Evolutionary conservation across 2,329 filamentous ascomycete genomes (phyloP), one percentile per base, ranked within the genome.

Genomic region (Coniochaeta sp.): DNA sequence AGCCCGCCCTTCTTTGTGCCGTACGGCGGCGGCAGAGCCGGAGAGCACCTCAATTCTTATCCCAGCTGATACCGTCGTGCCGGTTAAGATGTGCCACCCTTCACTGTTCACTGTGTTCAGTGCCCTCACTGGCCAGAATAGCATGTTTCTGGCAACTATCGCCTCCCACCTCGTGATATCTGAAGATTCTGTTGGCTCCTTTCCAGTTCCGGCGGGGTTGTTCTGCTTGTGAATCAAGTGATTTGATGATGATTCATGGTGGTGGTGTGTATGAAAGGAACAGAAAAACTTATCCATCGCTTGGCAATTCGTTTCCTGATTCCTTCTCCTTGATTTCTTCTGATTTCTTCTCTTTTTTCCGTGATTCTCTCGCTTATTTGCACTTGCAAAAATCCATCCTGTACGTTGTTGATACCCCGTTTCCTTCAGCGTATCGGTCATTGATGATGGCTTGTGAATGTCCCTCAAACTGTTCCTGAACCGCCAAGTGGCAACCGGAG

Each of bases 1-100:
- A 26, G n/a, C 38, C 38, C 18, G 38, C 4, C 38, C 38, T 24
- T 14, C 26, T 42, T 26, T 24, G 10, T 13, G 12, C n/a, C n/a
- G n/a, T n/a, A n/a, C n/a, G n/a, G n/a, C n/a, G n/a, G n/a, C 38
- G 38, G 38, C n/a, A 42, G 38, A 42, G 38, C 38, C 38, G 18
- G 38, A 24, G 12, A 26, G 26, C 6, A 2, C 5, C 18, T 40
- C 38, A n/a, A 42, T 42, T 14, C 20, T 42, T 7, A 42, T 26
- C 12, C 38, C 31, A 42, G 38, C n/a, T 26, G 38, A 24, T 38
- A 26, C 12, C 38, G 14, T 42, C 20, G 5, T 5, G 38, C 26
- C 38, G 38, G 38, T 26, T 42, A 42, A 26, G 38, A 42, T 42
- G 38, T n/a, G 8, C 38, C 38, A 24, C 20, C 38, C 10, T n/a